These are phyloP conservation scores for Suillus bovinus DNA, from an alignment of 768 basidiomycete species.

Conservation along the genomic window DNA sequence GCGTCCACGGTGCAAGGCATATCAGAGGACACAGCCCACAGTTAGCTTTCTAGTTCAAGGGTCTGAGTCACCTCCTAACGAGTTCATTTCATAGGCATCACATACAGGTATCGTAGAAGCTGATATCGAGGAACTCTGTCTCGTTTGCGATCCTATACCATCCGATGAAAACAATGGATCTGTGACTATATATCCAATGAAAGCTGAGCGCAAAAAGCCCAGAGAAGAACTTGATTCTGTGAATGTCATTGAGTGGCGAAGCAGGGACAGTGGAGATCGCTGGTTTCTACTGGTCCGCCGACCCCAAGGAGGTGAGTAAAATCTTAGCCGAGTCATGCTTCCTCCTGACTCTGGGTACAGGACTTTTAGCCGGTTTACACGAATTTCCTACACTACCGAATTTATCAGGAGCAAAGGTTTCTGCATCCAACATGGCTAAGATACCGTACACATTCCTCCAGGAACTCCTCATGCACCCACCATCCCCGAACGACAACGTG, in stretches of 20 bases:
- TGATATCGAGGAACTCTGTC: conserved; percentile 82
- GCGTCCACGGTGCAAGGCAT: conserved; percentile 66
- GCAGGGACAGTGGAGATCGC: conserved; percentile 38
- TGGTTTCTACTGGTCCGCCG: conserved; percentile 79
- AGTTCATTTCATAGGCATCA: neutral
- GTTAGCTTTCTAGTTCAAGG: conserved; percentile 14
- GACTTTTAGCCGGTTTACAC: conserved; percentile 85
- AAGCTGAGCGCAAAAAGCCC: conserved; percentile 75
- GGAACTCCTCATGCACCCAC: conserved; percentile 37
- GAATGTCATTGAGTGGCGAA: conserved; percentile 81
- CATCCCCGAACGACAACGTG: conserved; percentile 16
- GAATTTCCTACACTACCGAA: conserved; percentile 78
- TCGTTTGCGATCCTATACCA: conserved; percentile 61
- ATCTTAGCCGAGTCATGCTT: conserved; percentile 5
- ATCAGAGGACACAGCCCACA: conserved; percentile 26
- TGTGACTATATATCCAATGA: conserved; percentile 89
- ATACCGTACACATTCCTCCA: conserved; percentile 40
- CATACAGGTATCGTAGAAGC: conserved; percentile 21
- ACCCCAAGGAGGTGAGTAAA: conserved; percentile 70
- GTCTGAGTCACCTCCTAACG: neutral
- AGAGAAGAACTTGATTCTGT: conserved; percentile 85
- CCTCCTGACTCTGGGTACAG: conserved; percentile 40
- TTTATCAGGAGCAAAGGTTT: conserved; percentile 43
- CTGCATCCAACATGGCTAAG: conserved; percentile 32
- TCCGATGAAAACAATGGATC: conserved; percentile 19